Percentiles rank a stretch among this genome's conserved stretches.
These are phyloP conservation scores for Neonothopanus nambi DNA, from an alignment of 1,284 basidiomycete genomes.

Conservation along the genomic window DNA sequence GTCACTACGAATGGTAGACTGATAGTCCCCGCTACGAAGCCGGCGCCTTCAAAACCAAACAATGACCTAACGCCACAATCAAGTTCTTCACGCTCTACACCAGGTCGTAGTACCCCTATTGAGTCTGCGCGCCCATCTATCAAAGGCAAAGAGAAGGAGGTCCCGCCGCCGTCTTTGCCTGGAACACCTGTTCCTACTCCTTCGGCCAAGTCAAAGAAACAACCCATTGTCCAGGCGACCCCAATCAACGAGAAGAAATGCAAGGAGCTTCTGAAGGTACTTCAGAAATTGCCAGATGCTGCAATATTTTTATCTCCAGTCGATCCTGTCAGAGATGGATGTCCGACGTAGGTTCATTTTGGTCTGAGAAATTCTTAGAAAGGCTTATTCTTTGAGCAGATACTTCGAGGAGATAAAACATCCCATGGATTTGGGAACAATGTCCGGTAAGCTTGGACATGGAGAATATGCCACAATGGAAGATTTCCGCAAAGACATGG, in stretches of 20 bases:
- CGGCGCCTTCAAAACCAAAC: conserved; percentile 38
- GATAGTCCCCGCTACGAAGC: conserved; percentile 18
- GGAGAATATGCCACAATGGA: conserved; percentile 79
- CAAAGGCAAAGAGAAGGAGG: conserved; percentile 72
- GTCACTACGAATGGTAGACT: conserved; percentile 21
- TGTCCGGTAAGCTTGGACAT: conserved; percentile 68
- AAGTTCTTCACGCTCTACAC: conserved; percentile 13
- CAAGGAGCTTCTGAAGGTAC: conserved; percentile 64
- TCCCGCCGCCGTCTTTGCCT: conserved; percentile 23
- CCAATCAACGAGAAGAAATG: conserved; percentile 81
- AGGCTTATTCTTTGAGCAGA: conserved; percentile 38
- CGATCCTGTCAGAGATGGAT: conserved; percentile 80
- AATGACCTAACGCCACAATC: conserved; percentile 35
- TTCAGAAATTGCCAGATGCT: conserved; percentile 72
- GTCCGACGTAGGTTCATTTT: conserved; percentile 71
- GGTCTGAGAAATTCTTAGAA: background rate
- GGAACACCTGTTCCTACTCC: conserved; percentile 30
- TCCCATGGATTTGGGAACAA: conserved; percentile 96
- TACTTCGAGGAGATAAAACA: conserved; percentile 92
- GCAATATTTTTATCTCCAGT: conserved; percentile 85
- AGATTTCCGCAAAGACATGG: conserved; percentile 79
- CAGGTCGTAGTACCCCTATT: conserved; percentile 30
- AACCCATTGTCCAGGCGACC: conserved; percentile 36
- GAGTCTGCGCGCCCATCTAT: conserved; percentile 33
- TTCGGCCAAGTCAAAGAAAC: conserved; percentile 43